Base-by-base conservation (phyloP, 1,139 yeast genomes). In the Nakaseomyces bracarensis region DNA sequence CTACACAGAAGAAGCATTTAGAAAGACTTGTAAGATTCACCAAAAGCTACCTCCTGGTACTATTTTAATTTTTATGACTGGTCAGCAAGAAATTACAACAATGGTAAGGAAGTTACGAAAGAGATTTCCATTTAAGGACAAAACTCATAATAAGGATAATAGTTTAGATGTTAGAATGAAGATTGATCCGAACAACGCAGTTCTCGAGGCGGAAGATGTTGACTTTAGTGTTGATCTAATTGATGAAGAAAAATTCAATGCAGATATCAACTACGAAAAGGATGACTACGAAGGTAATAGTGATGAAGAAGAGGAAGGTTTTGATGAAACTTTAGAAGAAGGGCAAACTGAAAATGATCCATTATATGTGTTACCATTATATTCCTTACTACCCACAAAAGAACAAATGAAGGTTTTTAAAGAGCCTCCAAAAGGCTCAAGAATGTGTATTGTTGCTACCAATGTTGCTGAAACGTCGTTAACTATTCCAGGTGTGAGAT, bases 381-480 rank as follows among this genome's bases (percentile, higher is more conserved):
- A 91, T 61, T 91, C 98, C 2, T 67, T 91, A 40, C 70, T 93
- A 38, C 96, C 99, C 6, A 89, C 97, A 0, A 77, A 75, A 40
- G 95, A 91, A 56, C 99, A 93, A 65, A 81, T 93, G 91, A 84
- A 80, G 57, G 95, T 93, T 1, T 93, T 93, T 60, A 77, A 83
- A 44, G 70, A 70, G 0, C 95, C 96, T 3, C 98, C 98, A 1
- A 67, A 68, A 15, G 95, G 95, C 1, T 73, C 89, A 31, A 72
- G 99, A 54, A 62, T 91, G 8, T 89, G 97, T 67, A 83, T 93
- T 38, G 85, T 93, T 19, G 96, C 99, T 2, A 93, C 99, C 1
- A 93, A 93, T 60, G 95, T 93, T 44, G 98, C 99, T 0, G 99
- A 93, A 64, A 93, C 99, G 0, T 86, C 96, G 3, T 72, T 93